Evolutionary conservation across 208 protist species (phyloP).

Genomic region (Trypanosoma theileri): DNA sequence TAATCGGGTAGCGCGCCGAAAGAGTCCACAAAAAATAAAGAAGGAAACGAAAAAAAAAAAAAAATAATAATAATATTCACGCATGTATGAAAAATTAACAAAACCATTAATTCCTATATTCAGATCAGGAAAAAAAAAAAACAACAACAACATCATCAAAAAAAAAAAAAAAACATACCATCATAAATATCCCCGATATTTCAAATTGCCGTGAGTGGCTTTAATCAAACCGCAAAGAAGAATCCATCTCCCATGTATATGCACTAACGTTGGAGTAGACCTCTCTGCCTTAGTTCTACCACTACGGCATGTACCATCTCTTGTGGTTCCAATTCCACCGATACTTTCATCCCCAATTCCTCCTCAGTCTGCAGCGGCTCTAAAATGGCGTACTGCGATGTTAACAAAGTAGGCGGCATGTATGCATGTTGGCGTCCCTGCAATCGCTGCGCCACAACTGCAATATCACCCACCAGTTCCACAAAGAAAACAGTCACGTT

Average conservation of each 20-base stretch:
- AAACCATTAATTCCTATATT: no score
- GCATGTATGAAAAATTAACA: no score
- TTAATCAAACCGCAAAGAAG: background rate
- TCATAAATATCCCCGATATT: background rate
- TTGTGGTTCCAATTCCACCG: constrained; percentile 24
- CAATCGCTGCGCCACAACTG: constrained; percentile 43
- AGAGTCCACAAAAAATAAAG: no score
- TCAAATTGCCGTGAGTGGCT: no score
- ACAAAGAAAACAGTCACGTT: constrained; percentile 52
- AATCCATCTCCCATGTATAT: no score
- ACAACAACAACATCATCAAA: background rate
- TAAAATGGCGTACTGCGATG: constrained; percentile 58
- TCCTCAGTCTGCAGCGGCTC: constrained; percentile 40
- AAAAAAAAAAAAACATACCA: constrained; percentile 5
- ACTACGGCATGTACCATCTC: constrained; percentile 33
- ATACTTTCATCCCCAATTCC: constrained; percentile 41
- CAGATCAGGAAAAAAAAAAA: no score
- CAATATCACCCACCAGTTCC: constrained; percentile 33
- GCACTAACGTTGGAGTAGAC: background rate
- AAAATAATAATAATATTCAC: no score
- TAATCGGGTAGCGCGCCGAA: no score
- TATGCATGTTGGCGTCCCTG: constrained; percentile 51
- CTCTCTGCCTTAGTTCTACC: constrained; percentile 16
- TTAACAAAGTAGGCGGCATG: constrained; percentile 56
- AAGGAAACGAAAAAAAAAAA: no score